Evolutionary conservation across 495 filamentous ascomycete species (phyloP), one percentile per base, ranked within the genome.

Genomic region (Paragyromitra xinjiangensis): DNA sequence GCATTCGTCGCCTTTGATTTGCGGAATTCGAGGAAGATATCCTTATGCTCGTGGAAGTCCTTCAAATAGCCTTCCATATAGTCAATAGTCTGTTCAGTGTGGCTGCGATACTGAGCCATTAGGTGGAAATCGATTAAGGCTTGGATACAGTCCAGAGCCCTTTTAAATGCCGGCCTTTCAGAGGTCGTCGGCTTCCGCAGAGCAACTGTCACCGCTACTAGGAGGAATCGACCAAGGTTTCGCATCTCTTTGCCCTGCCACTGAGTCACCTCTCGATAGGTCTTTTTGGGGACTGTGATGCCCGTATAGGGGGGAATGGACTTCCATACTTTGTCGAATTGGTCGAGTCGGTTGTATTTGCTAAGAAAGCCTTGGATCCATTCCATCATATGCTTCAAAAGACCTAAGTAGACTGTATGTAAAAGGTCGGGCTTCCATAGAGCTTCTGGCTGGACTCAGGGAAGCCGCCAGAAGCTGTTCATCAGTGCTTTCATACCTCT

Each of bases 61-160:
- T 66, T 16, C 56, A 71, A 40, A 40, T 66, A 65, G 9, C 11
- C 61, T 12, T 67, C 42, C 37, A 75, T 68, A 65, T 75, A 75
- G 7, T 55, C 44, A 9, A 69, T 24, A 3, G 65, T 58, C 16
- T 64, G 19, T 4, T 12, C 12, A 1, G 40, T 76, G 34, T 76
- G 73, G 39, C 64, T 75, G 3, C 22, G 50, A 39, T 76, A 76
- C 7, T 76, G 65, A 29, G 45, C 56, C 53, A 76, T 51, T 2
- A 76, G 37, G 40, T 39, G 39, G 34, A 76, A 76, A 55, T 76
- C 73, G n/a, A 72, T 61, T 34, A 61, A 51, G n/a, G 65, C 65
- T 51, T 45, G 39, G 4, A 69, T 11, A 58, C 48, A 39, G 16
- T 19, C 8, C 0, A 12, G n/a, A 44, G 50, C 66, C 14, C 26